phyloP scores from a whole-genome alignment of 129 eudicot species.

The Flaveria brownii region DNA sequence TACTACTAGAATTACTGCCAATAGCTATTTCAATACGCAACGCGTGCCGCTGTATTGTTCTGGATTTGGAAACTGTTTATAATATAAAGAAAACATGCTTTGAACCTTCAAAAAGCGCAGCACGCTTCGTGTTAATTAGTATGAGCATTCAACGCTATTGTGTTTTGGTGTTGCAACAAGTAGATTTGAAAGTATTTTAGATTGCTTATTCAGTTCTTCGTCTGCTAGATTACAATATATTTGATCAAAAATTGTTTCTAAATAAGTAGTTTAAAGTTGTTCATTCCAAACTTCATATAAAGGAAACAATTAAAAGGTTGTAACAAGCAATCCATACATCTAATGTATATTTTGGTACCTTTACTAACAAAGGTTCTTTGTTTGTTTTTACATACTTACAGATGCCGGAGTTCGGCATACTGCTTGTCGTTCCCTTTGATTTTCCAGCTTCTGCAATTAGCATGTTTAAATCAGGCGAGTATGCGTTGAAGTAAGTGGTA shows the following conservation, averaged over 20 bases:
- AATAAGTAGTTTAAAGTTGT: not conserved
- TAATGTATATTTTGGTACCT: too few relatives aligned
- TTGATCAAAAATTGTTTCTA: not conserved
- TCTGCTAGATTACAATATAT: not conserved
- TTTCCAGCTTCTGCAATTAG: slow-evolving; percentile 41
- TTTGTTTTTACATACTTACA: slow-evolving; percentile 8
- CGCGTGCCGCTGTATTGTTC: not conserved
- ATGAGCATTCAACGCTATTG: too few relatives aligned
- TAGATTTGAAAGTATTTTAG: too few relatives aligned
- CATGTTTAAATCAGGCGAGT: slow-evolving; percentile 8
- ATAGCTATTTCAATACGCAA: not conserved
- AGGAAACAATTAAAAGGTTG: too few relatives aligned
- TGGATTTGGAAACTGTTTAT: not conserved
- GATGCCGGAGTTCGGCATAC: slow-evolving; percentile 33
- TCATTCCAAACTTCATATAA: too few relatives aligned
- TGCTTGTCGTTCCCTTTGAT: slow-evolving; percentile 36
- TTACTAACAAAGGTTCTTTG: too few relatives aligned
- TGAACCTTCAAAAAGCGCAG: too few relatives aligned
- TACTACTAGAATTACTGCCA: not conserved
- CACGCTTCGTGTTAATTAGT: too few relatives aligned
- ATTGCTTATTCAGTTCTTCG: too few relatives aligned
- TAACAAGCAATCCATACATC: too few relatives aligned
- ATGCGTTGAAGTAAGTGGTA: slow-evolving; percentile 30
- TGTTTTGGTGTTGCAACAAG: too few relatives aligned
- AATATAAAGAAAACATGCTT: not conserved